Evolutionary conservation across 257 asterid genomes (phyloP).

Genomic region (Plantago elongata): DNA sequence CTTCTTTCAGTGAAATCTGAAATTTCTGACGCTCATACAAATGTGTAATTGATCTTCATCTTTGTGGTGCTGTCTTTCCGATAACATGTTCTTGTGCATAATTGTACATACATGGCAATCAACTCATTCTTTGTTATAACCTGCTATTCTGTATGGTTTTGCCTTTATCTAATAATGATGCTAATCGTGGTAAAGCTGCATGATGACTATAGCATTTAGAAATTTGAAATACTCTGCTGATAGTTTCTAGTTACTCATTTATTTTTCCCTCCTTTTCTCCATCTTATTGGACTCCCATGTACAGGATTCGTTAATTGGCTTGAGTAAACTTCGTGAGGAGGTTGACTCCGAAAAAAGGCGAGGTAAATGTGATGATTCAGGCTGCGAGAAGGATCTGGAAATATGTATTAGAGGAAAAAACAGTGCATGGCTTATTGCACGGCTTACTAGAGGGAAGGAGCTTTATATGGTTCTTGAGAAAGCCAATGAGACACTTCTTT

Average conservation of each 20-base stretch:
- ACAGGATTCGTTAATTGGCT: constrained; percentile 81
- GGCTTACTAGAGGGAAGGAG: constrained; percentile 75
- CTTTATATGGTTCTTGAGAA: constrained; percentile 95
- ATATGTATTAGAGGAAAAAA: constrained; percentile 81
- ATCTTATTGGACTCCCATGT: constrained; percentile 14
- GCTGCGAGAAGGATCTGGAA: constrained; percentile 65
- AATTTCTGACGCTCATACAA: background rate
- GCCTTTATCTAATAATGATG: background rate
- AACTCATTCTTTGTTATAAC: background rate
- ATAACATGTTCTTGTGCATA: background rate
- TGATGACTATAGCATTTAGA: background rate
- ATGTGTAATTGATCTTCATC: background rate
- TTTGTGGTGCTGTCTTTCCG: background rate
- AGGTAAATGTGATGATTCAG: constrained; percentile 43
- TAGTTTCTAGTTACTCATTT: constrained; percentile 9
- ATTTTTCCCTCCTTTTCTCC: constrained; percentile 5
- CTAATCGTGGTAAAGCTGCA: background rate
- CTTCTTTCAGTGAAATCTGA: background rate
- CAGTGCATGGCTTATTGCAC: constrained; percentile 91
- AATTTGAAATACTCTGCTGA: constrained; percentile 2
- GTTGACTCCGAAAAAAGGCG: constrained; percentile 66
- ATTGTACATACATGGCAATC: too few relatives aligned
- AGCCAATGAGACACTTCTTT: constrained; percentile 91
- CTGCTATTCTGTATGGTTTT: background rate
- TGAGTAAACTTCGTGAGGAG: constrained; percentile 83